A percentile compares a stretch with the other conserved stretches of the same genome.
phyloP scores from a whole-genome alignment of 495 filamentous ascomycete species.

The Astrothelium subdiscretum region DNA sequence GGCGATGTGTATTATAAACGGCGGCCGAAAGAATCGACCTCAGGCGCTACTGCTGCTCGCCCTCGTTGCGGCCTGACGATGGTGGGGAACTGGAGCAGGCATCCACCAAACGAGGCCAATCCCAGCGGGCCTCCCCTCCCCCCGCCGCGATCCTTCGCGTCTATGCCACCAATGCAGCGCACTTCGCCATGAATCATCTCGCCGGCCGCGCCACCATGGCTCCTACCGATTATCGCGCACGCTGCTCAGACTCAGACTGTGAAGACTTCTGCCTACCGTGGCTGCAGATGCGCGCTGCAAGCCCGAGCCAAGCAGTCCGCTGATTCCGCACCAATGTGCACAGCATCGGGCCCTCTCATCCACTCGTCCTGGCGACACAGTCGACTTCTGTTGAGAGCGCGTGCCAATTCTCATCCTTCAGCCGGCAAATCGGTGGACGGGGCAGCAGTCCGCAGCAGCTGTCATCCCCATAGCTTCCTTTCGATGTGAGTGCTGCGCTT shows the following conservation, averaged over 20 bases:
- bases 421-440: not conserved
- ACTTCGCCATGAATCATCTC: not conserved
- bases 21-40: too few relatives aligned
- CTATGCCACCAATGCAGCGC: not conserved
- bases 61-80: not conserved
- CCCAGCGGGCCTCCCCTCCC: too few relatives aligned
- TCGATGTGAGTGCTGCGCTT: not conserved
- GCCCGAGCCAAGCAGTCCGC: not conserved
- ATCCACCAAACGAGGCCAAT: not conserved
- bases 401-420: not conserved
- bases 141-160: slow-evolving; percentile 1
- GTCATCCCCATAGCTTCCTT: not conserved
- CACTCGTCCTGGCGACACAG: not conserved
- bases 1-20: too few relatives aligned
- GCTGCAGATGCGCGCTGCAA: not conserved
- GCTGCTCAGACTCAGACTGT: not conserved
- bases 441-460: not conserved
- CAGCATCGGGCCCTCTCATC: not conserved
- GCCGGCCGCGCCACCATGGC: not conserved
- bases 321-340: not conserved
- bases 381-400: not conserved
- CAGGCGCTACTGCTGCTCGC: not conserved
- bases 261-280: not conserved
- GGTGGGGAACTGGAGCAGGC: not conserved
- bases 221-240: not conserved